These are phyloP conservation scores for Rhodofomes roseus DNA, from an alignment of 1,284 basidiomycete genomes.

Conservation along the genomic window DNA sequence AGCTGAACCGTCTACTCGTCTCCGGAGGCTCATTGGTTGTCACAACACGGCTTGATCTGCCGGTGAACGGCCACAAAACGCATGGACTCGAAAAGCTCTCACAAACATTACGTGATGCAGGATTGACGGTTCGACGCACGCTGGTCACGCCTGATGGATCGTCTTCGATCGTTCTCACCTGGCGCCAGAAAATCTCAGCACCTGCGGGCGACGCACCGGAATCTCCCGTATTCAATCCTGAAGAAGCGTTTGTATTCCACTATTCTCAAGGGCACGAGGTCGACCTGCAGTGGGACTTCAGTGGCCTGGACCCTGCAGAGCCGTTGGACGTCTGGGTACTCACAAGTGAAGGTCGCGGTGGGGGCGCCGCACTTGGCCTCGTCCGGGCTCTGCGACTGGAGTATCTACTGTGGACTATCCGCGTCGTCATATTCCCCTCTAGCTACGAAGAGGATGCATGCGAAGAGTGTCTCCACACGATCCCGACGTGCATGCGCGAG, in stretches of 20 bases:
- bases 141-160: neutral
- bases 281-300: slow-evolving; percentile 8
- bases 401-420: slow-evolving; percentile 13
- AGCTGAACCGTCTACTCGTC: neutral
- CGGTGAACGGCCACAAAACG: neutral
- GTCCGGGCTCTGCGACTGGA: slow-evolving; percentile 14
- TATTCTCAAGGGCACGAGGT: slow-evolving; percentile 12
- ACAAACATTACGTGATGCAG: neutral
- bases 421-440: slow-evolving; percentile 11
- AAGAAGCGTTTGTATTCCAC: slow-evolving; percentile 6
- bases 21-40: neutral
- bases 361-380: slow-evolving; percentile 15
- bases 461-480: neutral
- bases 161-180: neutral
- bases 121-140: neutral
- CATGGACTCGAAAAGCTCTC: neutral
- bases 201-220: neutral
- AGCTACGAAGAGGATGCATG: neutral
- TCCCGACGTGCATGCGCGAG: neutral
- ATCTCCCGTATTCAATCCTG: neutral
- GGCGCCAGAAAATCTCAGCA: neutral
- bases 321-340: slow-evolving; percentile 10
- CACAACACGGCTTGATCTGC: neutral
- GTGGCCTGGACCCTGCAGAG: slow-evolving; percentile 6
- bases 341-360: slow-evolving; percentile 6